phyloP scores from a whole-genome alignment of 1,139 yeast genomes.

The Nakaseomyces sp. region DNA sequence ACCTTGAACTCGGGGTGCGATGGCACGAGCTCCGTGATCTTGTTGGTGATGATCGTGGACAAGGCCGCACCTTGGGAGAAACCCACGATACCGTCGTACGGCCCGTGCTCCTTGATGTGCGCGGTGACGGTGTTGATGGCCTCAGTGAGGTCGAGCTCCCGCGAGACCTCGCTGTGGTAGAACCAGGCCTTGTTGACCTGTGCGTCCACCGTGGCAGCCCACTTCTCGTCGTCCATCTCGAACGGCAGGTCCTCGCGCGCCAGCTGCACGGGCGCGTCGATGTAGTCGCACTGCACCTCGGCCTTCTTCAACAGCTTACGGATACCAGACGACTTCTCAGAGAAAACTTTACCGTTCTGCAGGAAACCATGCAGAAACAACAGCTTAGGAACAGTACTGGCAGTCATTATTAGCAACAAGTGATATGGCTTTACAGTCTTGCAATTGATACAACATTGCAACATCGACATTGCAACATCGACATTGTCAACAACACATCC shows the following conservation, averaged over 20 bases:
- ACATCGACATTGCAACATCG: no score
- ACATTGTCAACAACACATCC: no score
- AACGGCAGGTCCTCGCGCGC: constrained; percentile 63
- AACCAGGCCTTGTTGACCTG: constrained; percentile 52
- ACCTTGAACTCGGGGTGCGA: constrained; percentile 39
- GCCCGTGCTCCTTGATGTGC: constrained; percentile 63
- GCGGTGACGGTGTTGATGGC: constrained; percentile 46
- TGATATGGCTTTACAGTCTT: no score
- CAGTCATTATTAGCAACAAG: constrained; percentile 5
- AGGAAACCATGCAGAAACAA: constrained; percentile 50
- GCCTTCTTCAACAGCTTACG: constrained; percentile 60
- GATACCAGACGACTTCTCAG: constrained; percentile 71
- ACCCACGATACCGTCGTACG: constrained; percentile 81
- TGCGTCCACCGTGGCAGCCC: constrained; percentile 39
- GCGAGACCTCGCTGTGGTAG: constrained; percentile 41
- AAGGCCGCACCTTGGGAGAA: constrained; percentile 93
- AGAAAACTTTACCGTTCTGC: constrained; percentile 67
- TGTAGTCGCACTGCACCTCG: constrained; percentile 61
- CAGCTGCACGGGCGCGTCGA: constrained; percentile 66
- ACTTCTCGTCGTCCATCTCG: constrained; percentile 40
- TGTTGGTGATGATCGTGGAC: constrained; percentile 48
- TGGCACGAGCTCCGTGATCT: constrained; percentile 37
- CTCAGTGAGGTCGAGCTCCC: constrained; percentile 33
- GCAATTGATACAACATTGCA: no score
- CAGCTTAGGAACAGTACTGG: constrained; percentile 29